Evolutionary conservation across 352 stramenopile species (phyloP), one percentile per base, ranked within the genome.

Genomic region (Phytopythium helicoides): DNA sequence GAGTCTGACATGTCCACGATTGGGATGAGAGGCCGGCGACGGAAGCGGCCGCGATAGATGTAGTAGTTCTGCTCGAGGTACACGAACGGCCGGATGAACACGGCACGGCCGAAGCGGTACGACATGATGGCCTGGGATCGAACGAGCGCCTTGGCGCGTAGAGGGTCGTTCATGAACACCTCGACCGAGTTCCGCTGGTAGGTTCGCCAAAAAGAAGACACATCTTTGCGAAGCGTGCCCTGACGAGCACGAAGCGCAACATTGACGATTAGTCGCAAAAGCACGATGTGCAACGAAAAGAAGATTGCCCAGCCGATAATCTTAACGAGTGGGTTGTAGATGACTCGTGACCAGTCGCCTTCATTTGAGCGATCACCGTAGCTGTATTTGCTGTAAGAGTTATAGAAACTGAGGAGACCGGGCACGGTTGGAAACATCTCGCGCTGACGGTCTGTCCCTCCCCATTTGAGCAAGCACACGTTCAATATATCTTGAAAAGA

Each of bases 1-100:
- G 56, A 35, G 44, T 59, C 46, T 10, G 44, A 47, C 38, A 44
- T 44, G 33, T 39, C 23, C 19, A 58, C 12, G 37, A 64, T 49
- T 16, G 56, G 56, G 49, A 64, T 48, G 9, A 54, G 31, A 5
- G 54, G 59, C 14, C 59, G 54, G 11, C 14, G 16, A 25, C 60
- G 54, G 33, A 67, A 54, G 22, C 45, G 41, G 25, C 58, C 58
- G 6, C 49, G 53, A 3, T 51, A 48, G 37, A 66, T 62, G 39
- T 66, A 62, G 47, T 63, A 63, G 49, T 67, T 60, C 33, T 68
- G 54, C 49, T 64, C 49, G 12, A 68, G 40, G 45, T 67, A 62
- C 28, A 67, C 48, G 38, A 67, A 63, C 18, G 60, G 60, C 3
- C 54, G 60, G 46, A 63, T 62, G 38, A 59, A 63, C 23, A 67